These are phyloP conservation scores for Yarrowia sp. DNA, from an alignment of 805 yeast genomes.

Conservation along the genomic window DNA sequence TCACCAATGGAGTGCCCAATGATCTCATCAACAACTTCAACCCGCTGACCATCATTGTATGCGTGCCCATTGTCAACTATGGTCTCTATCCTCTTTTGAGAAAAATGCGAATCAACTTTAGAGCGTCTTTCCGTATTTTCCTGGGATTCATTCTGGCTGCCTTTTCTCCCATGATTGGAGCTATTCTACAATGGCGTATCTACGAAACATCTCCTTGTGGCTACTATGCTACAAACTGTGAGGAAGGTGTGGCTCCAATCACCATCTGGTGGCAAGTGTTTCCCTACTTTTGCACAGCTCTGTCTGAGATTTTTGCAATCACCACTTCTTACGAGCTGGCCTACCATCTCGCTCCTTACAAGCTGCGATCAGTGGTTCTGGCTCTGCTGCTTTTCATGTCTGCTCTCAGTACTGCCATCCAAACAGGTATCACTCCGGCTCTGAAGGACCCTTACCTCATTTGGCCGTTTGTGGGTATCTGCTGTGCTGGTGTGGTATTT, in stretches of 20 bases:
- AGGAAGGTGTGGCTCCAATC: background rate
- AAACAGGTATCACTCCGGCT: constrained; percentile 41
- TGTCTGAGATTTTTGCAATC: constrained; percentile 1
- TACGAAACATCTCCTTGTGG: constrained; percentile 7
- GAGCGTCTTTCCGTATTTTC: background rate
- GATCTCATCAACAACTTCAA: constrained; percentile 56
- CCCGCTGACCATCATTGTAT: constrained; percentile 32
- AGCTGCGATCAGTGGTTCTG: background rate
- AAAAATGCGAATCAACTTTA: background rate
- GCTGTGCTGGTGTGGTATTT: constrained; percentile 6
- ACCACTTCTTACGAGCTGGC: constrained; percentile 6
- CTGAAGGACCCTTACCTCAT: constrained; percentile 2
- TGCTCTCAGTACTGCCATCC: constrained; percentile 6
- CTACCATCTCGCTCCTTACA: constrained; percentile 3
- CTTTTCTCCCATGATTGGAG: constrained; percentile 5
- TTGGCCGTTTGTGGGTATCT: constrained; percentile 7
- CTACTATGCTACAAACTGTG: background rate
- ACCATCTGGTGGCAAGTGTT: constrained; percentile 13
- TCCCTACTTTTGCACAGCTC: background rate
- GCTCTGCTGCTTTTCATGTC: constrained; percentile 6
- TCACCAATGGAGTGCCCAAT: constrained; percentile 53
- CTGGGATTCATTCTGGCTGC: constrained; percentile 2
- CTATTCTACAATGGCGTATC: constrained; percentile 2
- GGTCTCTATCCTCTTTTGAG: background rate
- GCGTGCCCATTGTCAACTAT: background rate